Evolutionary conservation across 1,139 yeast species (phyloP).

Genomic region (Saccharomyces hybrid): DNA sequence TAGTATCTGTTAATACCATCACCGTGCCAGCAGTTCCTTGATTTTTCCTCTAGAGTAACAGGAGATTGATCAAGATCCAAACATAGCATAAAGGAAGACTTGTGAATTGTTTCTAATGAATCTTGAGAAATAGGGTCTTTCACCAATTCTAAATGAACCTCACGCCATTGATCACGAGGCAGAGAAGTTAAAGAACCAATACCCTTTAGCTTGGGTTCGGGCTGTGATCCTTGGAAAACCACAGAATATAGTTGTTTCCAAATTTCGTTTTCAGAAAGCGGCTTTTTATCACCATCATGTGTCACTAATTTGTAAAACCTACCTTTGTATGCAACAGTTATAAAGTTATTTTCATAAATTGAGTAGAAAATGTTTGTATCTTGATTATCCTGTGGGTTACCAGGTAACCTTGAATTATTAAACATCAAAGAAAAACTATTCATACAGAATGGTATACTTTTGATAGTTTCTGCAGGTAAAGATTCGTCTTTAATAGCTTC

Average conservation of each 20-base stretch:
- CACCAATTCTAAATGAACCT: constrained; percentile 50
- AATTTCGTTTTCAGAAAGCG: constrained; percentile 53
- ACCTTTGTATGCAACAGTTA: constrained; percentile 67
- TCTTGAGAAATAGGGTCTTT: constrained; percentile 49
- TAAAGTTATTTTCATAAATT: constrained; percentile 56
- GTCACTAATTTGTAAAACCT: constrained; percentile 76
- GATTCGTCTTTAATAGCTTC: constrained; percentile 50
- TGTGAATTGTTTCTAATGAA: constrained; percentile 62
- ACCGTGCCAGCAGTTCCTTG: constrained; percentile 90
- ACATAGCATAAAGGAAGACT: constrained; percentile 73
- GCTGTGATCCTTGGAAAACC: constrained; percentile 31
- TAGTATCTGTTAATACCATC: constrained; percentile 83
- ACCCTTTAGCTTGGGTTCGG: constrained; percentile 36
- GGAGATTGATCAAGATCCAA: constrained; percentile 65
- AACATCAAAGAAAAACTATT: constrained; percentile 88
- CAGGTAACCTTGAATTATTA: constrained; percentile 79
- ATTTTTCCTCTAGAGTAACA: constrained; percentile 73
- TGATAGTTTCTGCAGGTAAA: constrained; percentile 69
- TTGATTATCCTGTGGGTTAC: constrained; percentile 40
- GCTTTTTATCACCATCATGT: constrained; percentile 46
- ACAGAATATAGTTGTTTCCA: constrained; percentile 58
- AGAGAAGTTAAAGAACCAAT: constrained; percentile 77
- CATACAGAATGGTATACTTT: constrained; percentile 84
- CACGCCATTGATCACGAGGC: constrained; percentile 78
- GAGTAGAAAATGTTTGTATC: constrained; percentile 45